These are phyloP conservation scores for Chamaenerion angustifolium DNA, from an alignment of 345 rosid species.

Conservation along the genomic window DNA sequence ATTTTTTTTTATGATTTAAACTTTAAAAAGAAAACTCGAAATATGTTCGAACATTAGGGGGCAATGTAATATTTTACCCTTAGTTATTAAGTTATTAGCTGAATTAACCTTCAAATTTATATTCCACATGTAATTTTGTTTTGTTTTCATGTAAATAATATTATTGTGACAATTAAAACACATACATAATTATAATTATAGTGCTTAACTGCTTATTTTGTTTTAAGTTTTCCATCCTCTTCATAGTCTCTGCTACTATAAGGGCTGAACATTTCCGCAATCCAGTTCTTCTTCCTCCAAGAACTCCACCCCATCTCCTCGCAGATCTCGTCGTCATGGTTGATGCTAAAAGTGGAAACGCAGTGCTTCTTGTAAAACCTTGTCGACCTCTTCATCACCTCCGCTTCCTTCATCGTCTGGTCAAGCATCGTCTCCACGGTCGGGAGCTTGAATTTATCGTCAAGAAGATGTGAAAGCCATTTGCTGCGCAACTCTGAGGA, in stretches of 20 bases:
- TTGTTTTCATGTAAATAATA: too few species aligned
- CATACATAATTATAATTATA: too few species aligned
- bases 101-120: too few species aligned
- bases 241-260: conserved; percentile 36
- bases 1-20: too few species aligned
- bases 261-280: conserved; percentile 28
- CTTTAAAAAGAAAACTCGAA: too few species aligned
- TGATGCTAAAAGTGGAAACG: conserved; percentile 37
- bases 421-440: conserved; percentile 21
- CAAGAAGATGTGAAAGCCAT: conserved; percentile 40
- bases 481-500: conserved; percentile 36
- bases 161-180: too few species aligned
- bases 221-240: conserved; percentile 4
- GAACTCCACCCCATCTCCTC: conserved; percentile 39
- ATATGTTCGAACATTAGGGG: too few species aligned
- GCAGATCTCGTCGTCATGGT: conserved; percentile 37
- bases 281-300: conserved; percentile 36
- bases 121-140: too few species aligned
- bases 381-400: conserved; percentile 34
- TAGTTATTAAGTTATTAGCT: too few species aligned
- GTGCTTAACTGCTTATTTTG: too few species aligned
- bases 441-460: conserved; percentile 27
- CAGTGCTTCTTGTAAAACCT: conserved; percentile 35
- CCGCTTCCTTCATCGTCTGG: conserved; percentile 21
- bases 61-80: too few species aligned